Evolutionary conservation across 208 protist species (phyloP).

Genomic region (Strigomonas oncopelti): DNA sequence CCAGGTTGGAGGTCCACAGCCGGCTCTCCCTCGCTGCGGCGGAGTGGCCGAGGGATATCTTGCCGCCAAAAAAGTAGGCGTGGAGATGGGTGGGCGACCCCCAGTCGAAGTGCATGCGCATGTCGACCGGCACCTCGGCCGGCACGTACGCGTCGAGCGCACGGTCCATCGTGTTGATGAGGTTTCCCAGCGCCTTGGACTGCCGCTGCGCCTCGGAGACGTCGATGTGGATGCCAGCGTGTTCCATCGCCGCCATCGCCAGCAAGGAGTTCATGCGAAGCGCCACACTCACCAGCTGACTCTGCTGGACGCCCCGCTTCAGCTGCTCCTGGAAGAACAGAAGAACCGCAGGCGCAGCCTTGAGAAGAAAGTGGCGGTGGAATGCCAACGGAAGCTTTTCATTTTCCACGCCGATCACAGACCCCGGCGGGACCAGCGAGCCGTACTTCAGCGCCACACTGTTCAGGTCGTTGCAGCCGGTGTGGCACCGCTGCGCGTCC

Average conservation of each 20-base stretch:
- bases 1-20: constrained; percentile 70
- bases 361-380: constrained; percentile 44
- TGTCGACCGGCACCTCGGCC: constrained; percentile 74
- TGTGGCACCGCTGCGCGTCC: constrained; percentile 59
- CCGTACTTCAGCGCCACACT: constrained; percentile 63
- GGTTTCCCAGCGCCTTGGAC: constrained; percentile 72
- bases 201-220: constrained; percentile 75
- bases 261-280: constrained; percentile 90
- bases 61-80: constrained; percentile 87
- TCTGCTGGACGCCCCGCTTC: constrained; percentile 29
- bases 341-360: constrained; percentile 39
- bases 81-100: constrained; percentile 87
- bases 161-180: constrained; percentile 59
- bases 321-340: constrained; percentile 60
- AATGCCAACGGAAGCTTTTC: constrained; percentile 59
- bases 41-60: constrained; percentile 47
- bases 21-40: constrained; percentile 20
- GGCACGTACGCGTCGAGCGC: constrained; percentile 75
- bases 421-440: constrained; percentile 41
- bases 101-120: constrained; percentile 92
- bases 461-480: constrained; percentile 72
- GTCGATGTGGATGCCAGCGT: constrained; percentile 90
- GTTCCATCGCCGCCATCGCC: constrained; percentile 92
- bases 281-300: constrained; percentile 61
- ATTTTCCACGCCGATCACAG: constrained; percentile 36